phyloP scores from a whole-genome alignment of 2,329 filamentous ascomycete species.

The Blastomyces parvus region DNA sequence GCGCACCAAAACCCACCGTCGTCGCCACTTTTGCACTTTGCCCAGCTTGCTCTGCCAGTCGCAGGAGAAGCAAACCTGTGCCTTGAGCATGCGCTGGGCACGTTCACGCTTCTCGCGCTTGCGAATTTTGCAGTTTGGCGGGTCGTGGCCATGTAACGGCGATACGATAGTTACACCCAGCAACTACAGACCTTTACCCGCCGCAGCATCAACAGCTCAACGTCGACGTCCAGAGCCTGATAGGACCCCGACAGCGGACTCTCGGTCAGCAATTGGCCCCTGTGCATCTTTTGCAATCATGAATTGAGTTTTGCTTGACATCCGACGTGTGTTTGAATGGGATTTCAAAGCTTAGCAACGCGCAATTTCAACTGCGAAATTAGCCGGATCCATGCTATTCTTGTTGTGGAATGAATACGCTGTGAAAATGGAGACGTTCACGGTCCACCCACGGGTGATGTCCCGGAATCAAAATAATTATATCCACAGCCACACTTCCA shows the following conservation, averaged over 20 bases:
- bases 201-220: background rate
- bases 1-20: too few species aligned
- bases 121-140: background rate
- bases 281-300: background rate
- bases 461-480: background rate
- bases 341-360: background rate
- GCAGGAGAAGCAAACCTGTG: background rate
- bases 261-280: background rate
- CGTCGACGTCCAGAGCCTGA: background rate
- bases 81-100: background rate
- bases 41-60: background rate
- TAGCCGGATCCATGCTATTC: conserved; percentile 5
- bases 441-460: too few species aligned
- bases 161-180: background rate
- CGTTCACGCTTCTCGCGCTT: background rate
- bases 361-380: conserved; percentile 7
- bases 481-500: background rate
- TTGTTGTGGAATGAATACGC: background rate
- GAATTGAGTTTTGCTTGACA: conserved; percentile 2
- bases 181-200: too few species aligned
- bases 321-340: background rate
- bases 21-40: background rate
- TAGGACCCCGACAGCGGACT: background rate
- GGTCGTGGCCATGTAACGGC: background rate
- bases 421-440: conserved; percentile 3